Percentiles rank a stretch among this genome's conserved stretches.
Evolutionary conservation across 371 early-diverging fungal genomes (phyloP).

Genomic region (Mucor ambiguus): DNA sequence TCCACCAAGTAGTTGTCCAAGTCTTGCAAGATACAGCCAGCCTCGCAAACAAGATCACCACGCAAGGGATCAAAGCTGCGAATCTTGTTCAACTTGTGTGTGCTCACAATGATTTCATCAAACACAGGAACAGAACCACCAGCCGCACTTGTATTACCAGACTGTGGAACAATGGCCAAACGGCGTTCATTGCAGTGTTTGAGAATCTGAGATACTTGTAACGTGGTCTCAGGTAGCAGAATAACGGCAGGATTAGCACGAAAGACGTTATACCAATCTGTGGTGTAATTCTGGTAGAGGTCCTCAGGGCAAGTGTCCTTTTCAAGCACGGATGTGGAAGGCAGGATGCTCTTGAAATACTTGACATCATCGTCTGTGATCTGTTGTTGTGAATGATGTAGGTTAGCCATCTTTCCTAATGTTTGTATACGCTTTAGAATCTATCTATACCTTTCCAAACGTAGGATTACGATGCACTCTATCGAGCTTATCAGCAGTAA

Average conservation of each 20-base stretch:
- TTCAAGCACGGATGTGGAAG: constrained; percentile 31
- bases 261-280: constrained; percentile 90
- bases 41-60: constrained; percentile 82
- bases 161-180: constrained; percentile 92
- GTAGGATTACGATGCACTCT: constrained; percentile 41
- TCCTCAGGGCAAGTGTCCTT: constrained; percentile 30
- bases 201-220: constrained; percentile 79
- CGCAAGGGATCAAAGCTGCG: constrained; percentile 77
- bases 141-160: constrained; percentile 86
- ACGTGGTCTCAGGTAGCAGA: constrained; percentile 77
- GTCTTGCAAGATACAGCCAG: constrained; percentile 86
- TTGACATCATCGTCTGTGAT: constrained; percentile 57
- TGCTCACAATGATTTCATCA: constrained; percentile 88
- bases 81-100: constrained; percentile 74
- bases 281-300: constrained; percentile 57
- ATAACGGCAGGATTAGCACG: constrained; percentile 70
- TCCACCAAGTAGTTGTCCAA: constrained; percentile 77
- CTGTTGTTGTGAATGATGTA: constrained; percentile 12
- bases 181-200: constrained; percentile 78
- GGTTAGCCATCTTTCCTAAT: neutral
- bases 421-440: neutral
- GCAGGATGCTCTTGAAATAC: constrained; percentile 42
- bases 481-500: constrained; percentile 36
- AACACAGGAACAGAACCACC: constrained; percentile 77
- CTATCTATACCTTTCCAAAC: constrained; percentile 46